Percentiles rank a stretch among this genome's conserved stretches.
Conservation (phyloP, 257 asterid genomes). For the Solanum chiquidenum region DNA sequence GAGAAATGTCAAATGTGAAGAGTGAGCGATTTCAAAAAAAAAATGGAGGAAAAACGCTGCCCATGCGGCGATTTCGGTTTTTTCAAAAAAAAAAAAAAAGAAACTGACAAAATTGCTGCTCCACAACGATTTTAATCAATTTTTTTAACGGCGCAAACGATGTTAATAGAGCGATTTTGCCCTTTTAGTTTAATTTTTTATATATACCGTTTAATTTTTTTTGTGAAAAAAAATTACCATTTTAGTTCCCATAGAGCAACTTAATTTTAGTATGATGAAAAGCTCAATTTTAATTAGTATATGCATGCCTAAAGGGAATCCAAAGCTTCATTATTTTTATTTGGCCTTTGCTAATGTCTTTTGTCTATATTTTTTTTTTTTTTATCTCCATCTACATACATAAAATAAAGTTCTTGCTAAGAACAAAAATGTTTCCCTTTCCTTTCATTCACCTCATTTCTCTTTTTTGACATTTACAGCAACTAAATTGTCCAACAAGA, state of each 20-base stretch:
- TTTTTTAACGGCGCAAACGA: too few species aligned
- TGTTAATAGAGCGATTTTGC: too few species aligned
- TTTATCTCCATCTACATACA: not conserved
- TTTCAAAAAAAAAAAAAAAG: too few species aligned
- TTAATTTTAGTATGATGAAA: not conserved
- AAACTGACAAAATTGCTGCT: too few species aligned
- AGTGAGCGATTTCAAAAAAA: too few species aligned
- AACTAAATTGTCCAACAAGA: slow-evolving; percentile 5
- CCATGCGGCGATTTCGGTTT: too few species aligned
- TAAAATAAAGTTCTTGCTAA: not conserved
- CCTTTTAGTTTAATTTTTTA: too few species aligned
- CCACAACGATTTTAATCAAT: too few species aligned
- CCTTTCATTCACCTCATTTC: not conserved
- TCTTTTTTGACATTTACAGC: slow-evolving; percentile 1
- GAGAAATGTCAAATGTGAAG: too few species aligned
- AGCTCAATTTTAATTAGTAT: not conserved
- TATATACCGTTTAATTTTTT: too few species aligned
- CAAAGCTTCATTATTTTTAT: slow-evolving; percentile 10
- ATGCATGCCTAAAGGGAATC: slow-evolving; percentile 1
- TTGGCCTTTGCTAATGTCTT: slow-evolving; percentile 7
- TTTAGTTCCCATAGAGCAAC: not conserved
- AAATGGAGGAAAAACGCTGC: too few species aligned
- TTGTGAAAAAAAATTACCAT: too few species aligned
- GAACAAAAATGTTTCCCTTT: slow-evolving; percentile 2
- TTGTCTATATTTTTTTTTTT: not conserved